Evolutionary conservation across 495 filamentous ascomycete species (phyloP), one percentile per base, ranked within the genome.

Genomic region (Neurospora sp.): DNA sequence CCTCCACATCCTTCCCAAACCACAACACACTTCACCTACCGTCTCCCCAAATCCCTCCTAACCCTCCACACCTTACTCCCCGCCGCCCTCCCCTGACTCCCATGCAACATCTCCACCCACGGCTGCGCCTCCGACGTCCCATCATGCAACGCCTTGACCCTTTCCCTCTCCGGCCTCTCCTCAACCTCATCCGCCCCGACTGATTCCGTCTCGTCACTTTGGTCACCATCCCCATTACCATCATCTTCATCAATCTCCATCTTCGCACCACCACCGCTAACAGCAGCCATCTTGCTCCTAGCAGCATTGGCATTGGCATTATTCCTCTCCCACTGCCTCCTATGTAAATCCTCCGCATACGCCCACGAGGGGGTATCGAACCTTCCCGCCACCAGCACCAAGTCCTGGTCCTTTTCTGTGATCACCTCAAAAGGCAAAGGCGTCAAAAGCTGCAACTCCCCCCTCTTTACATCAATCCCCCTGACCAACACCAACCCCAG

Each of bases 321-420:
- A 14, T 66, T 60, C 4, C 20, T 41, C 16, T 14, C 44, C 71
- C 70, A 71, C 10, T 71, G 69, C 20, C 74, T 39, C 70, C 75
- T 73, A 66, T 84, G 81, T 6, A 88, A 70, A 18, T 86, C 85
- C 75, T 90, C 88, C 1, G 83, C 83, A 72, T 88, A 90, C 14
- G 86, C 87, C 89, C 88, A 91, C 11, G 78, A 85, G 3, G 89
- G 88, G 11, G 87, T 79, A 73, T 90, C 88, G 62, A 89, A 86
- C 78, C 84, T 87, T 4, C 88, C 88, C 54, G 84, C 84, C 7
- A 91, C 84, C n/a, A 90, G 80, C 4, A 89, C 86, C 39, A 38
- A 7, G 8, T 38, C 37, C 31, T 2, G 1, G 0, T 38, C 4
- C 37, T 38, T 37, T 20, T 10, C 39, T 8, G 11, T 10, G 2